Conservation (phyloP, 352 stramenopile genomes). For the Phytopythium sindhum region DNA sequence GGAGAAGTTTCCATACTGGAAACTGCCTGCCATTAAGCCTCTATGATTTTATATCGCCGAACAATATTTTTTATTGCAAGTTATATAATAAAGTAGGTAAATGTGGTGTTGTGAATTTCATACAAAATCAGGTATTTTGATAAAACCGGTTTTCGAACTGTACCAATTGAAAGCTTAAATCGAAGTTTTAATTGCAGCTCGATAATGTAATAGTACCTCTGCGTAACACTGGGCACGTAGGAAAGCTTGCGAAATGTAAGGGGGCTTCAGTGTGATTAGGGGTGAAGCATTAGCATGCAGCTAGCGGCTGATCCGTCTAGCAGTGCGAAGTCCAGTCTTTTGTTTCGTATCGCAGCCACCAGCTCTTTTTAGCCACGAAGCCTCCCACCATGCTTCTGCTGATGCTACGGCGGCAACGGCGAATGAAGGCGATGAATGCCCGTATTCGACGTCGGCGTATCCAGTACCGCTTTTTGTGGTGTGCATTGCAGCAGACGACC, state of each 20-base stretch:
- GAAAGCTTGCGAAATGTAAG: neutral
- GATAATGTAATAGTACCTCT: neutral
- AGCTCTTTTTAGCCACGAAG: neutral
- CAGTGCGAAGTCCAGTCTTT: neutral
- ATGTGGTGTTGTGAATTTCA: neutral
- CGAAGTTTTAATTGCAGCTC: neutral
- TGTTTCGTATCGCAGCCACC: neutral
- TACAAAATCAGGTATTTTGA: neutral
- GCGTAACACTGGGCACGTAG: slow-evolving; percentile 1
- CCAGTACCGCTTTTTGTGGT: neutral
- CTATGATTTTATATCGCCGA: neutral
- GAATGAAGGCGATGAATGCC: neutral
- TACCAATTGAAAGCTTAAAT: slow-evolving; percentile 2
- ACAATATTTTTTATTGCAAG: neutral
- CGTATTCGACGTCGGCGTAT: neutral
- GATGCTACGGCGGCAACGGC: neutral
- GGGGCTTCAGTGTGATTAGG: slow-evolving; percentile 2
- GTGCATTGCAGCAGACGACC: neutral
- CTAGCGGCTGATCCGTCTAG: slow-evolving; percentile 1
- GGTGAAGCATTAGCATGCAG: neutral
- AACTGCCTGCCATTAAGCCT: neutral
- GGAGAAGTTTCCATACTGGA: neutral
- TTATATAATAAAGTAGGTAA: neutral
- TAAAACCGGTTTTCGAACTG: neutral
- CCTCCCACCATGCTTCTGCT: neutral